Evolutionary conservation across 441 rosid genomes (phyloP), one percentile per base, ranked within the genome.

Genomic region (Pelargonium myrrhifolium): DNA sequence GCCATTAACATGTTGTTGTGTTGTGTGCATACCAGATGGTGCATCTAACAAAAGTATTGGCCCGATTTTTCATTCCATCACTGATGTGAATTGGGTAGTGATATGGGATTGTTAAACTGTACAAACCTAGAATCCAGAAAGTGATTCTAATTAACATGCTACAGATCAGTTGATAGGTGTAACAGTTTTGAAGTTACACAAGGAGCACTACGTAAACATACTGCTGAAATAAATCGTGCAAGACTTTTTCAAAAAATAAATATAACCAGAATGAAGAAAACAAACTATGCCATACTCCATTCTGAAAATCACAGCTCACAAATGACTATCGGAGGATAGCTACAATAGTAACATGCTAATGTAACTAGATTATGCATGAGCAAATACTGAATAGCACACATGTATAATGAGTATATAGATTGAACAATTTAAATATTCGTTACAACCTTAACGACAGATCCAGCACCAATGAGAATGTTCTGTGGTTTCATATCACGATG

Each of bases 401-500:
- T 17, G 21, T 10, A 7, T 43, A 15, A 12, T 64, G 22, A 37
- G 20, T 21, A 47, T 9, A 49, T 3, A 35, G 6, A 39, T 55
- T 31, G 6, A 71, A 35, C 63, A 59, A 20, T 42, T 18, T 14
- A 51, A 9, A 47, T 39, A 65, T 51, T 12, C 7, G 18, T 26
- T 60, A 76, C 74, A 73, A 93, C 99, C 99, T 94, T 94, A 62
- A 94, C 96, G 53, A 94, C 78, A 67, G 98, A 87, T 14, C 96
- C 96, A 70, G 98, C 88, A 74, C 99, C 95, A 64, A 94, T 89
- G 69, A 92, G 91, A 76, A 94, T 94, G 84, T 94, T 94, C 63
- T 94, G 99, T 14, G 99, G 99, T 82, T 94, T 94, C 99, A 94
- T 89, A 74, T 94, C 99, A 60, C 98, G 92, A 76, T 94, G 99